Percentiles rank a stretch among this genome's conserved stretches.
Conservation (phyloP, 768 basidiomycete species). For the Favolaschia claudopus region DNA sequence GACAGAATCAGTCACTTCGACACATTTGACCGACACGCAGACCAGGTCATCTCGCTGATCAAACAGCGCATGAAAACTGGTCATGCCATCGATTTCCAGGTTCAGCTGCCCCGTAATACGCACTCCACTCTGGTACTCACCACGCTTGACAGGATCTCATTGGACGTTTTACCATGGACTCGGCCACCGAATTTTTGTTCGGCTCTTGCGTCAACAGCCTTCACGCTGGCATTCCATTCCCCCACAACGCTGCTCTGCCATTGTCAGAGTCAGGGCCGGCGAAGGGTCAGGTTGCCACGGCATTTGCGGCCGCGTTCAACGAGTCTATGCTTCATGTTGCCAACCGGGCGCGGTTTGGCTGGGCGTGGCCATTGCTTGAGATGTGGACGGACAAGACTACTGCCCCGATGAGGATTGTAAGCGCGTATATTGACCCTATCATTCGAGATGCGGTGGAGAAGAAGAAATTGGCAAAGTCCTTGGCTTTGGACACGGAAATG, state of each 20-base stretch:
- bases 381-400: constrained; percentile 54
- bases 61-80: constrained; percentile 58
- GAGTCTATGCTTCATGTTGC: constrained; percentile 54
- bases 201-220: constrained; percentile 65
- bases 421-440: constrained; percentile 60
- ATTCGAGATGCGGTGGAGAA: constrained; percentile 56
- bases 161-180: constrained; percentile 70
- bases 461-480: constrained; percentile 39
- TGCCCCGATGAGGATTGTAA: constrained; percentile 59
- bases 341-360: constrained; percentile 50
- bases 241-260: constrained; percentile 45
- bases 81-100: constrained; percentile 67
- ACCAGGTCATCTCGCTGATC: constrained; percentile 49
- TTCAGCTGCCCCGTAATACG: constrained; percentile 17
- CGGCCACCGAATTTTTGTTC: constrained; percentile 72
- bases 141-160: constrained; percentile 54
- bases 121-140: neutral
- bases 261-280: constrained; percentile 31
- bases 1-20: constrained; percentile 69
- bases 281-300: constrained; percentile 42
- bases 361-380: constrained; percentile 63
- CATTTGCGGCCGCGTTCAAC: constrained; percentile 58
- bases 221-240: constrained; percentile 58
- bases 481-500: constrained; percentile 30
- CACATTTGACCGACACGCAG: constrained; percentile 63